Conservation (phyloP, 169 alveolate species). For the Cryptosporidium ubiquitum region DNA sequence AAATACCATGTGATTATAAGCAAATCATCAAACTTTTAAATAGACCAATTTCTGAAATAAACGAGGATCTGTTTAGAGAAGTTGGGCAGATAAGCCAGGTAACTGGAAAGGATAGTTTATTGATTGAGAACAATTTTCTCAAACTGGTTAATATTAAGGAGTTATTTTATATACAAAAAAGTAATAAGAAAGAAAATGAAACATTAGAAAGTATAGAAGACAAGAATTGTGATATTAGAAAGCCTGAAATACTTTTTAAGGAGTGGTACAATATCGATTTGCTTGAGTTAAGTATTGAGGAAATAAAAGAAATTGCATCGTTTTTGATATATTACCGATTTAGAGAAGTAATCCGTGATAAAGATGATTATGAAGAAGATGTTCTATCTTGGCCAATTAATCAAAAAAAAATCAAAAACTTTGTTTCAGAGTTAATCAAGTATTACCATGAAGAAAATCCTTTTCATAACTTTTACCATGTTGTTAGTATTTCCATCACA, state of each 20-base stretch:
- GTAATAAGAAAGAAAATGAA: neutral
- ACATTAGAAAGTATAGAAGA: neutral
- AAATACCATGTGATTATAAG: neutral
- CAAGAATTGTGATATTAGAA: neutral
- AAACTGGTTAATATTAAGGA: conserved; percentile 14
- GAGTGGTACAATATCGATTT: conserved; percentile 47
- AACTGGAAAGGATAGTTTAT: neutral
- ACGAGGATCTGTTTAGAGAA: neutral
- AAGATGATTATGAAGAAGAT: conserved; percentile 48
- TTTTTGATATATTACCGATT: conserved; percentile 27
- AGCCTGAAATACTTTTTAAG: conserved; percentile 18
- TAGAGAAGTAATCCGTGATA: conserved; percentile 8
- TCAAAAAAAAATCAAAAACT: conserved; percentile 16
- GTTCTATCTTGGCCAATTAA: conserved; percentile 23
- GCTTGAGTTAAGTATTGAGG: neutral
- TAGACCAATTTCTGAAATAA: conserved; percentile 38
- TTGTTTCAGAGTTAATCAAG: conserved; percentile 14
- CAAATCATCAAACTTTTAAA: conserved; percentile 16
- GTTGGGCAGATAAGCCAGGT: neutral
- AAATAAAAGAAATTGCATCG: conserved; percentile 18
- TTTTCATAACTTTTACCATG: conserved; percentile 55
- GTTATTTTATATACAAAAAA: neutral
- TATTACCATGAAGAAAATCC: conserved; percentile 54
- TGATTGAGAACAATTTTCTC: neutral
- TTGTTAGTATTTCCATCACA: conserved; percentile 39